Evolutionary conservation across 495 filamentous ascomycete genomes (phyloP).

Genomic region (Penicillium silybi): DNA sequence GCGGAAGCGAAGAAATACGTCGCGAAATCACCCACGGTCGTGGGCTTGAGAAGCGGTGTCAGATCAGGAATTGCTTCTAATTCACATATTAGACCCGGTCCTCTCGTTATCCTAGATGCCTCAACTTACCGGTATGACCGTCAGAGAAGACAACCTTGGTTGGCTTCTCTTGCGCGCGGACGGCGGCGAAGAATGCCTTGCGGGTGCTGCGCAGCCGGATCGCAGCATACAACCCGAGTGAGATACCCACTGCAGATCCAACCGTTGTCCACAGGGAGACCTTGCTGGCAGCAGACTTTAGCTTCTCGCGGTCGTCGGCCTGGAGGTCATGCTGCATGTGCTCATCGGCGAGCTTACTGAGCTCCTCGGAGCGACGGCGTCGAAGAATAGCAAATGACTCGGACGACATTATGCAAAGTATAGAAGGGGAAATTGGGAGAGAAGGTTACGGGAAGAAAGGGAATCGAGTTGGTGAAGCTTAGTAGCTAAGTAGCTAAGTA

Average conservation of each 20-base stretch:
- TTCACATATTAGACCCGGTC: background rate
- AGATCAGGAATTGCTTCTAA: slow-evolving; percentile 60
- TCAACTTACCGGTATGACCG: slow-evolving; percentile 50
- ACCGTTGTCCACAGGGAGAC: slow-evolving; percentile 51
- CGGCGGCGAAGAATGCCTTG: slow-evolving; percentile 53
- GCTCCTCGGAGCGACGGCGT: slow-evolving; percentile 47
- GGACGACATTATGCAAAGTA: slow-evolving; percentile 28
- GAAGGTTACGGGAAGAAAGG: background rate
- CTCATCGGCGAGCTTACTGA: slow-evolving; percentile 55
- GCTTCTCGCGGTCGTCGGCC: slow-evolving; percentile 53
- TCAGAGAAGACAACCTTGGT: slow-evolving; percentile 58
- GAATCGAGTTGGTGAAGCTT: background rate
- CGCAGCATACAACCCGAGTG: slow-evolving; percentile 55
- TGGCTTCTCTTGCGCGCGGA: slow-evolving; percentile 56
- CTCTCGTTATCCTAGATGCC: background rate
- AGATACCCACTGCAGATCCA: slow-evolving; percentile 57
- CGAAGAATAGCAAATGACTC: slow-evolving; percentile 57
- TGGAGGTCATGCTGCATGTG: slow-evolving; percentile 61
- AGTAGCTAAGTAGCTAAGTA: no score
- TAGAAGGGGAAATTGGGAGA: background rate
- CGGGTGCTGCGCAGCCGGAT: slow-evolving; percentile 53
- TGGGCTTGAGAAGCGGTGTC: slow-evolving; percentile 53
- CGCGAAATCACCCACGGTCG: slow-evolving; percentile 54
- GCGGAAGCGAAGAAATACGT: slow-evolving; percentile 60
- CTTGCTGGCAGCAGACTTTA: slow-evolving; percentile 50